These are phyloP conservation scores for Simplicillium sp. DNA, from an alignment of 2,329 filamentous ascomycete genomes.

Conservation along the genomic window DNA sequence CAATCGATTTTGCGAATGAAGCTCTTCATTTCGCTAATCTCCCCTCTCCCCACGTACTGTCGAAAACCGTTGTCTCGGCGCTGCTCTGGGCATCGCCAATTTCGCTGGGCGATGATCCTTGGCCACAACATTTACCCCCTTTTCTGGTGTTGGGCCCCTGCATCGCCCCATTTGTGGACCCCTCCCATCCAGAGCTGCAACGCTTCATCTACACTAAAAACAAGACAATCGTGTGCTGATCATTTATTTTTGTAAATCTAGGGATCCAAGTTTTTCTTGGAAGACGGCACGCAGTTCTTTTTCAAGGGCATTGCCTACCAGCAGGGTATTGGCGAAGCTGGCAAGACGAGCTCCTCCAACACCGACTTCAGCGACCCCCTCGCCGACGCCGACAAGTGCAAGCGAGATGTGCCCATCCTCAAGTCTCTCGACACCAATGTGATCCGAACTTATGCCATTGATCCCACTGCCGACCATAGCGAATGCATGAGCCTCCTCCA, in stretches of 20 bases:
- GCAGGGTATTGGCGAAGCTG: conserved; percentile 57
- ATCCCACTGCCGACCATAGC: conserved; percentile 69
- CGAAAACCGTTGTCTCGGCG: neutral
- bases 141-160: too few species aligned
- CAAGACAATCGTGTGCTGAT: neutral
- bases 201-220: conserved; percentile 9
- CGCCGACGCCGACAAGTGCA: conserved; percentile 59
- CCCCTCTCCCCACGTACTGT: neutral
- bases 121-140: too few species aligned
- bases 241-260: conserved; percentile 18
- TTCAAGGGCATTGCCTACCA: conserved; percentile 95
- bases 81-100: too few species aligned
- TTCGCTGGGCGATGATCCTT: too few species aligned
- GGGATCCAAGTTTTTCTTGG: conserved; percentile 84
- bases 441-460: conserved; percentile 89
- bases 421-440: conserved; percentile 75
- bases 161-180: too few species aligned
- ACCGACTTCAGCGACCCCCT: conserved; percentile 69
- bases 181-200: conserved; percentile 10
- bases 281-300: conserved; percentile 59
- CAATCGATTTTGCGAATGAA: neutral
- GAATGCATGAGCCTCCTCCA: conserved; percentile 78
- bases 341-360: conserved; percentile 31
- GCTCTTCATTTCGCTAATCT: neutral
- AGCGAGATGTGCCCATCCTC: conserved; percentile 78